phyloP scores from a whole-genome alignment of 768 basidiomycete species.

The Tylopilus sp. region DNA sequence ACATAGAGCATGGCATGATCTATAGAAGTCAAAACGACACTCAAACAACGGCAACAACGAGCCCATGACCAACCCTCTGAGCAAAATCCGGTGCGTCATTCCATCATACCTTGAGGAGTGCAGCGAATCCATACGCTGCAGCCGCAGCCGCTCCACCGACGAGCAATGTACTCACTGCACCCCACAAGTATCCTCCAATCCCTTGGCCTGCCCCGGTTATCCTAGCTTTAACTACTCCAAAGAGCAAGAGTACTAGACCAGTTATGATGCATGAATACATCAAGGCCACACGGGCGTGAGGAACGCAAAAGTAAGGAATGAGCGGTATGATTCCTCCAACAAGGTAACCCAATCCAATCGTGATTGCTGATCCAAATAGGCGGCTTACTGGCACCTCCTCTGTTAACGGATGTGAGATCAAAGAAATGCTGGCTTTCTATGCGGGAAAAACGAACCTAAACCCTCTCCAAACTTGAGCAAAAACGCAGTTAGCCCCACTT shows the following conservation, averaged over 20 bases:
- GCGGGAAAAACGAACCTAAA: constrained; percentile 51
- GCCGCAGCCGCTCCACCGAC: constrained; percentile 92
- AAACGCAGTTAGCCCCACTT: constrained; percentile 89
- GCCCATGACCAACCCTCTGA: background rate
- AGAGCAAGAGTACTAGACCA: constrained; percentile 79
- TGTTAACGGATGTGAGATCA: constrained; percentile 23
- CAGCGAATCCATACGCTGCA: constrained; percentile 60
- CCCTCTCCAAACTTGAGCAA: constrained; percentile 96
- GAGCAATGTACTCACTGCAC: constrained; percentile 79
- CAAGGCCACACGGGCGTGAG: constrained; percentile 61
- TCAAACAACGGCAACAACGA: background rate
- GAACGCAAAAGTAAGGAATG: constrained; percentile 87
- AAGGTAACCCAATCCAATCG: constrained; percentile 93
- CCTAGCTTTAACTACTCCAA: constrained; percentile 87
- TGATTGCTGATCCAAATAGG: constrained; percentile 87
- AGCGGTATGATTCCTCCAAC: constrained; percentile 92
- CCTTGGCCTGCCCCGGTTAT: constrained; percentile 78
- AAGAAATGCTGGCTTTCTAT: background rate
- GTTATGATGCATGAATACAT: constrained; percentile 79
- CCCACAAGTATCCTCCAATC: constrained; percentile 73
- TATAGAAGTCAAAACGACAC: too few species aligned
- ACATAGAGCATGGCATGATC: constrained; percentile 4
- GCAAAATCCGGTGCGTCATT: background rate
- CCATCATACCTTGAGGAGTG: constrained; percentile 38
- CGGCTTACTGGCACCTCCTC: constrained; percentile 87